Percentiles rank a stretch among this genome's conserved stretches.
Conservation (phyloP, 768 basidiomycete species). For the Dendrothele bispora region DNA sequence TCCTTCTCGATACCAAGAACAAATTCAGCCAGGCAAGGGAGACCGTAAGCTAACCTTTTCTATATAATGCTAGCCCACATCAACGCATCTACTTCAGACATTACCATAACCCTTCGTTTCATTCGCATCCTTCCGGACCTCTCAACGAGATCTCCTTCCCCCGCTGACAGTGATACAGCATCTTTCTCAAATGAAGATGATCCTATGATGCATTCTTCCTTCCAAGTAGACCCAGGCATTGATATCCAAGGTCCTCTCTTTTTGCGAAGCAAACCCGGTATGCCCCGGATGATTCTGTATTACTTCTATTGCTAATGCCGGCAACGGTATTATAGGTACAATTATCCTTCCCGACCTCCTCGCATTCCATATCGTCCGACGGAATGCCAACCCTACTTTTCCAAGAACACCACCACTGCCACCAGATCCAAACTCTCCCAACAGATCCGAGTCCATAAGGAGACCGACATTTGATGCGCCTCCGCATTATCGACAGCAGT, state of each 20-base stretch:
- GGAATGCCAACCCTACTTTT: background rate
- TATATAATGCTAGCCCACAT: background rate
- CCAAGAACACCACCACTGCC: background rate
- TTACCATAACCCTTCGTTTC: slow-evolving; percentile 43
- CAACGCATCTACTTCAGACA: too few relatives aligned
- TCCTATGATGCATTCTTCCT: slow-evolving; percentile 2
- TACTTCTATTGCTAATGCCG: background rate
- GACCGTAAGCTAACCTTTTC: too few relatives aligned
- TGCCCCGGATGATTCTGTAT: background rate
- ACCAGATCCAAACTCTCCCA: background rate
- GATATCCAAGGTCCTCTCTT: slow-evolving; percentile 32
- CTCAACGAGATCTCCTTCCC: slow-evolving; percentile 1
- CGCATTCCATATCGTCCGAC: slow-evolving; percentile 39
- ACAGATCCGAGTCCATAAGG: too few relatives aligned
- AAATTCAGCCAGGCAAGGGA: slow-evolving; percentile 19
- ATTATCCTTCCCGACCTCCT: slow-evolving; percentile 34
- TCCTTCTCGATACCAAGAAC: slow-evolving; percentile 42
- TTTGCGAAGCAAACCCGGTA: background rate
- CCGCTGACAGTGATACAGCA: background rate
- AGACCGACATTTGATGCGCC: too few relatives aligned
- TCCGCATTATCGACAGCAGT: background rate
- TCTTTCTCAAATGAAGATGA: slow-evolving; percentile 1
- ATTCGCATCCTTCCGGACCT: slow-evolving; percentile 12
- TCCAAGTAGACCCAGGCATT: slow-evolving; percentile 22
- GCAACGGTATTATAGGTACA: slow-evolving; percentile 14